Base-by-base conservation (phyloP, 768 basidiomycete genomes). In the Lactarius trivialis region DNA sequence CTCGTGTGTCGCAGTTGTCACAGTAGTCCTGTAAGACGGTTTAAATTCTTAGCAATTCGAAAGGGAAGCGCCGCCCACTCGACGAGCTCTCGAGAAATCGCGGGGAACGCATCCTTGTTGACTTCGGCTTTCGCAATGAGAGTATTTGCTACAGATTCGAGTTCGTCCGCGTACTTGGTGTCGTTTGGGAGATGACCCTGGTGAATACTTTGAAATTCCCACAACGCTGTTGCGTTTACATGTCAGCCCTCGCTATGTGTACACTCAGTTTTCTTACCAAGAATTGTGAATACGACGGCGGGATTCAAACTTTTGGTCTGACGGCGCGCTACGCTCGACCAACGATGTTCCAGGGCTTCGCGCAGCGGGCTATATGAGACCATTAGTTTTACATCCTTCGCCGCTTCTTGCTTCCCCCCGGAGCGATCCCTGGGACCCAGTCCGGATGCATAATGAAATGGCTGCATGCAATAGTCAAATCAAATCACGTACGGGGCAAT, bases 281-380 rank as follows among this genome's bases (percentile, higher is more conserved):
- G 75, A 61, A 94, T 81, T 8, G 82, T 76, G 70, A 93, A 89
- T 17, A 88, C 75, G 41, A 82, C 74, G 2, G 81, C 82, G 4
- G 92, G 92, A 68, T 91, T 90, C n/a, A 90, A 78, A 69, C 88
- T 88, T 73, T 89, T 93, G 0, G 89, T 91, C 72, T 90, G 85
- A 64, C 84, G 80, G 72, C 84, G 87, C 28, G 85, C 85, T 71
- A 93, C 70, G 30, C 74, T 74, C 49, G 80, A 78, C 88, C 90
- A 98, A 69, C 79, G 77, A 72, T 90, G 79, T 67, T 78, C 75
- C 62, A 93, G 71, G 1, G 90, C 89, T 45, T 77, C 75, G 55
- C 79, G 72, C 56, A 93, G 75, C 4, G 89, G 76, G 12, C 82
- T 73, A 70, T 93, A 93, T n/a, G 75, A 72, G n/a, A 77, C 77